Evolutionary conservation across 306 rosid genomes (phyloP), one percentile per base, ranked within the genome.

Genomic region (Acacia crassicarpa): DNA sequence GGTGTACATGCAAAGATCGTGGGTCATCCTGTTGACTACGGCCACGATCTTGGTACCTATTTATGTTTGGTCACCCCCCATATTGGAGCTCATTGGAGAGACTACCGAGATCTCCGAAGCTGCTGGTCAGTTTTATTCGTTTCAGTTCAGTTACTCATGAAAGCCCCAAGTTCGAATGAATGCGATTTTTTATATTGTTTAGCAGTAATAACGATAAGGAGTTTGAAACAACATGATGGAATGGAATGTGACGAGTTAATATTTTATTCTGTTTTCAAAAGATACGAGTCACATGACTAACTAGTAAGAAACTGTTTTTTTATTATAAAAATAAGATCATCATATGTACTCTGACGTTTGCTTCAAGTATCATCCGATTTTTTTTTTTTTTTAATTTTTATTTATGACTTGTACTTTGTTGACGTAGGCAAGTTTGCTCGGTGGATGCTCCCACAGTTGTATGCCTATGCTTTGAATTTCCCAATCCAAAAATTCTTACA

Each of bases 1-100:
- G 0, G 88, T 93, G 68, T 93, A 91, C 92, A 89, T 93, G 95
- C 97, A 93, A 83, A 84, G 95, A 82, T 93, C 97, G n/a, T 93
- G 95, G 95, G 56, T 93, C 69, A 93, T 93, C 58, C 79, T 93
- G 85, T 46, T 91, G 74, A 69, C 72, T 3, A 82, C 92, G 13
- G 89, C 94, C 45, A 6, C 75, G 58, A 0, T 83, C 45, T 66
- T 93, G 84, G 75, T 86, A 3, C 97, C 94, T 10, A 0, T 93
- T 66, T 93, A 93, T 83, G 58, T 93, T 82, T 93, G 97, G 97
- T 82, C 95, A 12, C 83, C 97, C 25, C 88, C 92, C 3, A 87
- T 93, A 72, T 89, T 93, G 77, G 80, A 48, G 88, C 61, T 88
- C 14, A 0, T 84, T 62, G 97, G 97, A 43, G 82, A 91, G 68